Evolutionary conservation across 78 protist genomes (phyloP), one percentile per base, ranked within the genome.

Genomic region (Dictyostelium capitatum): DNA sequence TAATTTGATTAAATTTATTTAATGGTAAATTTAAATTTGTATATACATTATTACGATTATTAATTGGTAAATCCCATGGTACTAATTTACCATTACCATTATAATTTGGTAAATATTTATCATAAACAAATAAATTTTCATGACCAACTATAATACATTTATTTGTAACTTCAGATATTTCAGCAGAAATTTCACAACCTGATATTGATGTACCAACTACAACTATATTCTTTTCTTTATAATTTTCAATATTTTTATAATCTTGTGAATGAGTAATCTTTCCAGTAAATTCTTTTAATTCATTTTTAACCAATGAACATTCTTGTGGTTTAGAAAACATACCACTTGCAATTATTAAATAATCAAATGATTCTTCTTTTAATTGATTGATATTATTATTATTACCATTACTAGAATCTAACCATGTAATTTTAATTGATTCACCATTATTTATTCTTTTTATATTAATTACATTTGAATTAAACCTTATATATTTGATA

Each of bases 291-390:
- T 25, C 5, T 32, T 67, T 67, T 72, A 30, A 30, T 47, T 74
- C 62, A 17, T 47, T 20, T 11, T 41, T 8, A 6, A 23, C n/a
- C 11, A 23, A 11, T 43, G 5, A 20, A 12, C 47, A 43, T 41
- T 20, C 19, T 30, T 41, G 20, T 48, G 62, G 46, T 74, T 47
- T 10, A 0, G 8, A 17, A 48, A 47, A 47, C 20, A 25, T 17
- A 46, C 80, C 80, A 23, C n/a, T 41, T 6, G 59, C 54, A 37
- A 74, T 62, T 9, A 74, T 74, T 25, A 74, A 23, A 48, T n/a
- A 74, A 74, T 74, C 80, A 25, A 74, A 74, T 23, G 20, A 17
- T 8, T 41, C 53, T 11, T 37, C 53, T 30, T 41, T 41, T 30
- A 37, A 17, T 0, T 20, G 8, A 41, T 70, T 6, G 6, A 3